Percentiles rank a stretch among this genome's conserved stretches.
These are phyloP conservation scores for Litsea cubeba DNA, from an alignment of 164 flowering plant species.

Conservation along the genomic window DNA sequence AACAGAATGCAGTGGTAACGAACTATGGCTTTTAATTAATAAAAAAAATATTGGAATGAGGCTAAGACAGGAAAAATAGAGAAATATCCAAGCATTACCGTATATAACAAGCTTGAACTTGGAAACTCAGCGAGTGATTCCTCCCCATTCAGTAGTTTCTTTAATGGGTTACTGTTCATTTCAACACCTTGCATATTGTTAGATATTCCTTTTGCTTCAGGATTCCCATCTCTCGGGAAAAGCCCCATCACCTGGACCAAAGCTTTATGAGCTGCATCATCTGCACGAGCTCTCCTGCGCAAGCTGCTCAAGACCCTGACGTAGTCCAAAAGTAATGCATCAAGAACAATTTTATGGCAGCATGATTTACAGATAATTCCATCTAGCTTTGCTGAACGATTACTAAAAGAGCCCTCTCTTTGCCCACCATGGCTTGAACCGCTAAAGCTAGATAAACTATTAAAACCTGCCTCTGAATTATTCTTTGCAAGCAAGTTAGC, in stretches of 20 bases:
- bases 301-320: conserved; percentile 65
- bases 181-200: conserved; percentile 21
- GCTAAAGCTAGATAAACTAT: conserved; percentile 39
- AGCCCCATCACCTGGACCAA: conserved; percentile 51
- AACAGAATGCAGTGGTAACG: not conserved
- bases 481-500: conserved; percentile 48
- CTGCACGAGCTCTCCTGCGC: conserved; percentile 65
- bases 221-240: conserved; percentile 18
- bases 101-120: conserved; percentile 65
- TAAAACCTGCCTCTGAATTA: conserved; percentile 38
- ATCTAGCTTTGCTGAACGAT: conserved; percentile 41
- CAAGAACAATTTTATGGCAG: conserved; percentile 63
- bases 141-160: conserved; percentile 49
- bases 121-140: conserved; percentile 98
- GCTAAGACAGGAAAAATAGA: not conserved
- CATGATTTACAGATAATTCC: conserved; percentile 70
- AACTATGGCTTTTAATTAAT: not conserved
- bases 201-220: conserved; percentile 29
- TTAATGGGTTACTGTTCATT: conserved; percentile 13
- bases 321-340: conserved; percentile 82
- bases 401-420: conserved; percentile 42
- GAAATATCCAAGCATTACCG: conserved; percentile 42
- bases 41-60: not conserved
- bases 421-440: conserved; percentile 56
- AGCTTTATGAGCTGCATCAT: conserved; percentile 57